Evolutionary conservation across 495 filamentous ascomycete genomes (phyloP).

Genomic region (Tuber microsphaerosporum): DNA sequence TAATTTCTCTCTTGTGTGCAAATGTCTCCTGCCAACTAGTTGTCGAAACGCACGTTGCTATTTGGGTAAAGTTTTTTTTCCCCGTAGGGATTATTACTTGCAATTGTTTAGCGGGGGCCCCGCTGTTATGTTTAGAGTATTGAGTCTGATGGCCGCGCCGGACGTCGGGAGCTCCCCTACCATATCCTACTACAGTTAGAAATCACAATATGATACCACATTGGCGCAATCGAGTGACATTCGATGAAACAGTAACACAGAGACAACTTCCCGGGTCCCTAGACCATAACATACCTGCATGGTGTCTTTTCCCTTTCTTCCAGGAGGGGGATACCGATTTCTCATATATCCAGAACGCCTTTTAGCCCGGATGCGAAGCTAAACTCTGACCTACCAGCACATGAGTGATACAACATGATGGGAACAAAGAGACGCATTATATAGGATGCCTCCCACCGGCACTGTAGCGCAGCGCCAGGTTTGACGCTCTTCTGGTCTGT

Average conservation of each 20-base stretch:
- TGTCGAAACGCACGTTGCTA: too few species aligned
- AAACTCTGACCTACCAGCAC: background rate
- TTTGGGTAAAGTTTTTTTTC: too few species aligned
- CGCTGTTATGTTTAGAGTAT: too few species aligned
- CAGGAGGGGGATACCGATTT: background rate
- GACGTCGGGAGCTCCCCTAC: constrained; percentile 59
- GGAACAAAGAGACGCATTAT: background rate
- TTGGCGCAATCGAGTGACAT: background rate
- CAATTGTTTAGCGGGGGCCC: too few species aligned
- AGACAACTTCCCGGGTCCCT: background rate
- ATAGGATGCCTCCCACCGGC: background rate
- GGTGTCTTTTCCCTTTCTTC: background rate
- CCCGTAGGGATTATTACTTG: too few species aligned
- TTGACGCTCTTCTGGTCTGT: background rate
- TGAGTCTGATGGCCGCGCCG: constrained; percentile 66
- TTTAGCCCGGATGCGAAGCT: background rate
- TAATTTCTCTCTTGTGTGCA: too few species aligned
- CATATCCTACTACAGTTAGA: too few species aligned
- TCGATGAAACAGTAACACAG: background rate
- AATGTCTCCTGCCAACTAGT: too few species aligned
- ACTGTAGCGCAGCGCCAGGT: background rate
- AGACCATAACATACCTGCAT: background rate
- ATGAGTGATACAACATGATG: background rate
- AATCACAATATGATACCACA: too few species aligned
- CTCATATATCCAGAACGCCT: background rate